Percentiles rank a stretch among this genome's conserved stretches.
phyloP scores from a whole-genome alignment of 768 basidiomycete genomes.

The Suillus cothurnatus region DNA sequence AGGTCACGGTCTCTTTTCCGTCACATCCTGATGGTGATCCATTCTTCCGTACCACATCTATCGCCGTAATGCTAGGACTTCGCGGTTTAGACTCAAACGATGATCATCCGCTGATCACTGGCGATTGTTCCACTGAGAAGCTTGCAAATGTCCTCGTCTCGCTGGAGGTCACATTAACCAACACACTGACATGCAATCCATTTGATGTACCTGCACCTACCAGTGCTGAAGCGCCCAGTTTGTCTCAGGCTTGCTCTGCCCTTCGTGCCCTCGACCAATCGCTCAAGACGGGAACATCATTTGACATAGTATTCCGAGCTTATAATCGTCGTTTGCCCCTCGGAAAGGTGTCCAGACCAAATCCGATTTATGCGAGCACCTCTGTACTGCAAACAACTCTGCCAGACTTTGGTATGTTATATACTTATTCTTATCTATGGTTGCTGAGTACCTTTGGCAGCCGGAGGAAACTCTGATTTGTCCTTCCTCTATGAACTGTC shows the following conservation, averaged over 20 bases:
- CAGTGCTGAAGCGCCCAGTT: not conserved
- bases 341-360: not conserved
- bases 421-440: not conserved
- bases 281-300: constrained; percentile 9
- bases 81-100: no score
- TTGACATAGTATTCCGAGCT: constrained; percentile 9
- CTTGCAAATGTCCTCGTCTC: not conserved
- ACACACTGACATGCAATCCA: not conserved
- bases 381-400: constrained; percentile 1
- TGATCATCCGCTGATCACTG: not conserved
- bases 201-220: not conserved
- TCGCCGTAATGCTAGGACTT: not conserved
- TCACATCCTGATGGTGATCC: not conserved
- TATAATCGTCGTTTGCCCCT: not conserved
- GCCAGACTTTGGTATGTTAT: not conserved
- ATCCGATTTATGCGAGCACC: constrained; percentile 5
- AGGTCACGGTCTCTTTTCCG: not conserved
- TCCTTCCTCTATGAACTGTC: not conserved
- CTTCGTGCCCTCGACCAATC: constrained; percentile 8
- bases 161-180: not conserved
- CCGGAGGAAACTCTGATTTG: not conserved
- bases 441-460: not conserved
- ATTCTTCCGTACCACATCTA: not conserved
- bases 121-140: not conserved
- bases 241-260: not conserved